These are phyloP conservation scores for Solanum appendiculatum DNA, from an alignment of 257 asterid genomes.

Conservation along the genomic window DNA sequence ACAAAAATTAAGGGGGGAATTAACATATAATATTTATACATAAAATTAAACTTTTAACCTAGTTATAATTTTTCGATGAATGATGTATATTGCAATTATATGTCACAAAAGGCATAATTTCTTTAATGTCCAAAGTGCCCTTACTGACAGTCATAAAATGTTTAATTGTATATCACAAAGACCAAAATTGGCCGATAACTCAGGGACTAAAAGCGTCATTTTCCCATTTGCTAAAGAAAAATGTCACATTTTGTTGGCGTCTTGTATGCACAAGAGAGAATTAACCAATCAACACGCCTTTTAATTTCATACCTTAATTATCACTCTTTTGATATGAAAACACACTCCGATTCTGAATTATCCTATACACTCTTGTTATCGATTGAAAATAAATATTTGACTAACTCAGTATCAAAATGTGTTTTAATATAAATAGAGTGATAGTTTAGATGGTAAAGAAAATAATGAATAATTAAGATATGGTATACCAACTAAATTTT, in stretches of 20 bases:
- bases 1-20: no score
- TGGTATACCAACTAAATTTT: background rate
- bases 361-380: rapidly evolving
- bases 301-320: no score
- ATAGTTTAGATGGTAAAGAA: no score
- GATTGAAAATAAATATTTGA: no score
- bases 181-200: background rate
- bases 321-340: no score
- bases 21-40: background rate
- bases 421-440: no score
- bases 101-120: background rate
- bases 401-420: background rate
- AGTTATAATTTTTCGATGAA: no score
- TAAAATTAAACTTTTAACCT: no score
- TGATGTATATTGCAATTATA: no score
- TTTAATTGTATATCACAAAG: no score
- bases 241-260: background rate
- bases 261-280: background rate
- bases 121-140: background rate
- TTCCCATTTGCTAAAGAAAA: background rate
- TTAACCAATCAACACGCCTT: background rate
- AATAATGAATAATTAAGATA: no score
- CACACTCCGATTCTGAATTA: background rate
- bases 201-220: background rate
- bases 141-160: background rate